Percentiles rank a stretch among this genome's conserved stretches.
These are phyloP conservation scores for Penicillium paradoxum DNA, from an alignment of 495 filamentous ascomycete species.

Conservation along the genomic window DNA sequence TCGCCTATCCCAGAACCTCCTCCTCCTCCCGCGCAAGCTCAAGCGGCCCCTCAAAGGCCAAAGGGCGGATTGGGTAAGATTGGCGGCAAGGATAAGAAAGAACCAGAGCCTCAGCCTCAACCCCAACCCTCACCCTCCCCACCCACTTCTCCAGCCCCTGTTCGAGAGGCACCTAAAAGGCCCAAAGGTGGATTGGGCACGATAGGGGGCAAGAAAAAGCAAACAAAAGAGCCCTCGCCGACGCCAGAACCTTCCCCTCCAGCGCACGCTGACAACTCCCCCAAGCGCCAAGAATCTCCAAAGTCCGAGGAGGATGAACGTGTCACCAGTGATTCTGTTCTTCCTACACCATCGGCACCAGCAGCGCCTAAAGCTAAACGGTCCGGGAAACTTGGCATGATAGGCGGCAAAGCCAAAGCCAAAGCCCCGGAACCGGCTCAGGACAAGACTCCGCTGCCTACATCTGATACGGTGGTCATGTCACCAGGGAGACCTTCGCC, in stretches of 20 bases:
- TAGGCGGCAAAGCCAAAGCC: slow-evolving; percentile 29
- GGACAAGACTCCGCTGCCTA: not conserved
- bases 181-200: slow-evolving; percentile 26
- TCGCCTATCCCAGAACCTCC: slow-evolving; percentile 4
- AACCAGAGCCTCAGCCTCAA: not conserved
- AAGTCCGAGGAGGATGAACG: not conserved
- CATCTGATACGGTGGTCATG: not conserved
- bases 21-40: not conserved
- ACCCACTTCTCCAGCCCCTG: not conserved
- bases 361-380: slow-evolving; percentile 20
- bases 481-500: not conserved
- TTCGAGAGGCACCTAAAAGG: slow-evolving; percentile 14
- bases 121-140: not conserved
- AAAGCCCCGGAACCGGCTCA: not conserved
- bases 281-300: not conserved
- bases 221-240: slow-evolving; percentile 6
- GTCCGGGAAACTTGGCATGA: slow-evolving; percentile 30
- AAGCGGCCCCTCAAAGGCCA: not conserved
- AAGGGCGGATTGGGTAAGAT: not conserved
- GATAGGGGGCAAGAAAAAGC: slow-evolving; percentile 39
- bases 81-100: not conserved
- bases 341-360: slow-evolving; percentile 6
- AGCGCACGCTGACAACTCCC: not conserved
- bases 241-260: slow-evolving; percentile 5
- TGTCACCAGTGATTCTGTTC: no score